These are phyloP conservation scores for Aegilops tauschii DNA, from an alignment of 176 grass and related monocot species.

Conservation along the genomic window DNA sequence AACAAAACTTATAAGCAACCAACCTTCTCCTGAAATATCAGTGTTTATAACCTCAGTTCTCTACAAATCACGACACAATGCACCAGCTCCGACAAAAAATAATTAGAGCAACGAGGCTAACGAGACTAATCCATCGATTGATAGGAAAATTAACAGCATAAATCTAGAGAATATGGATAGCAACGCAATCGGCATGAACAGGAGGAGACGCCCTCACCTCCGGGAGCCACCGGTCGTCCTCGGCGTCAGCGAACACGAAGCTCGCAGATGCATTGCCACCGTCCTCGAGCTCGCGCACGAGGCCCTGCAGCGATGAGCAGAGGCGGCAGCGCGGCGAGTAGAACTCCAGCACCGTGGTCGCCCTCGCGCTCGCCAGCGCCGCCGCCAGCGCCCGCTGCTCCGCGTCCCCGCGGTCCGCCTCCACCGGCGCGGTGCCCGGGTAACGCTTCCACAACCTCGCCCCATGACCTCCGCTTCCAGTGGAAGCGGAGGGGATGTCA, in stretches of 20 bases:
- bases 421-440: background rate
- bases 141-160: background rate
- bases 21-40: background rate
- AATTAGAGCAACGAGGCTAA: background rate
- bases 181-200: background rate
- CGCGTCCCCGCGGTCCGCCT: slow-evolving; percentile 52
- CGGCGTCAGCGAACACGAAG: slow-evolving; percentile 90
- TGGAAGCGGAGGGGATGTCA: slow-evolving; percentile 22
- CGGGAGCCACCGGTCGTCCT: slow-evolving; percentile 89
- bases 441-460: background rate
- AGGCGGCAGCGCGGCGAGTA: slow-evolving; percentile 84
- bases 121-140: background rate
- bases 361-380: slow-evolving; percentile 62
- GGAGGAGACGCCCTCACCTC: slow-evolving; percentile 48
- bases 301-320: slow-evolving; percentile 67
- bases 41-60: background rate
- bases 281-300: slow-evolving; percentile 58
- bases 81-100: background rate
- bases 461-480: background rate
- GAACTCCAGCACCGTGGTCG: slow-evolving; percentile 81
- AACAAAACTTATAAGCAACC: too few species aligned
- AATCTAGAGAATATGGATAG: background rate
- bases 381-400: slow-evolving; percentile 75
- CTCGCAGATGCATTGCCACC: slow-evolving; percentile 33
- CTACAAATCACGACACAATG: background rate